These are phyloP conservation scores for Eremothecium sinecaudum DNA, from an alignment of 1,139 yeast genomes.

Conservation along the genomic window DNA sequence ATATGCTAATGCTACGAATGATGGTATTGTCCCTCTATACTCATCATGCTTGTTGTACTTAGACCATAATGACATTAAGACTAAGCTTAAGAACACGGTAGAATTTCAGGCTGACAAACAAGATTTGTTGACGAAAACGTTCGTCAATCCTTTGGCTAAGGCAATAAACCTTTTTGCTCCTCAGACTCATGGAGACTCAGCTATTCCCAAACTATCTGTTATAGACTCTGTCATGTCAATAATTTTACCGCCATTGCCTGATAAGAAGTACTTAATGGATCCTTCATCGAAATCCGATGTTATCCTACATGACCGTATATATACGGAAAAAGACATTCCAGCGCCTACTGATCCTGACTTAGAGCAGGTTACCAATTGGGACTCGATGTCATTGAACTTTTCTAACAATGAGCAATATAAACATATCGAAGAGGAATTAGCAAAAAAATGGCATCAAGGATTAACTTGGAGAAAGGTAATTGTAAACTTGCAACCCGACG, in stretches of 20 bases:
- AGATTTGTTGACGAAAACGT: conserved; percentile 19
- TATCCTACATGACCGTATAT: conserved; percentile 74
- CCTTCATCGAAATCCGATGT: conserved; percentile 41
- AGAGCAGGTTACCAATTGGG: conserved; percentile 13
- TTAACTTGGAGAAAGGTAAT: conserved; percentile 88
- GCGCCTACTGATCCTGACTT: conserved; percentile 24
- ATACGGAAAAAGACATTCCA: conserved; percentile 59
- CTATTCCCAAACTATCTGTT: conserved; percentile 61
- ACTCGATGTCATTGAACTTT: conserved; percentile 19
- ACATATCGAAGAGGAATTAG: conserved; percentile 61
- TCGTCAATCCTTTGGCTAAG: conserved; percentile 27
- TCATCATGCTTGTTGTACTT: conserved; percentile 75
- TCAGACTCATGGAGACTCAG: conserved; percentile 19
- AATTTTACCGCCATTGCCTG: conserved; percentile 80
- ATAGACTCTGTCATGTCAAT: conserved; percentile 76
- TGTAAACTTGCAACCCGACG: conserved; percentile 80
- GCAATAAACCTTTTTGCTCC: conserved; percentile 27
- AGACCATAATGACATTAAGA: conserved; percentile 46
- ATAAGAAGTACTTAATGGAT: conserved; percentile 57
- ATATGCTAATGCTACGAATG: conserved; percentile 39
- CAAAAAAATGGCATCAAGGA: conserved; percentile 75
- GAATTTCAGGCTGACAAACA: conserved; percentile 5
- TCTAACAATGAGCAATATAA: conserved; percentile 21
- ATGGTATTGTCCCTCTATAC: conserved; percentile 88
- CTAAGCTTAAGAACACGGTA: conserved; percentile 32